phyloP scores from a whole-genome alignment of 1,284 basidiomycete genomes.

The Boletus subluridellus region DNA sequence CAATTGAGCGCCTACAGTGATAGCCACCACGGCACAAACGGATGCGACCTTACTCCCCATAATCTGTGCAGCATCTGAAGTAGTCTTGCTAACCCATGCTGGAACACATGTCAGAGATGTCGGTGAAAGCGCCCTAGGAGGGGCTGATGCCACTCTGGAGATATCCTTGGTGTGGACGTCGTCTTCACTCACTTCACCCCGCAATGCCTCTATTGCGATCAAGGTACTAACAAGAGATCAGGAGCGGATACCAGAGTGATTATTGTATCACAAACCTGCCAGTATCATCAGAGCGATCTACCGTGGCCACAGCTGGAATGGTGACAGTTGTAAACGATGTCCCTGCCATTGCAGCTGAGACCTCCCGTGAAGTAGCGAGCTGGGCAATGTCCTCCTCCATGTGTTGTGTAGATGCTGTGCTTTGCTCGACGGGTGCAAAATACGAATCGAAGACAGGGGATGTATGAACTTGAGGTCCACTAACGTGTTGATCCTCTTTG shows the following conservation, averaged over 20 bases:
- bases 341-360: not conserved
- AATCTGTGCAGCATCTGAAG: not conserved
- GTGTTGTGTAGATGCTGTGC: not conserved
- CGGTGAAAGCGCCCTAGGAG: not conserved
- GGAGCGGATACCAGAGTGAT: no score
- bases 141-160: not conserved
- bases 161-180: not conserved
- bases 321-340: not conserved
- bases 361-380: not conserved
- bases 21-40: not conserved
- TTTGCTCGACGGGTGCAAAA: not conserved
- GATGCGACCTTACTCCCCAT: not conserved
- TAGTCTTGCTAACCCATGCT: not conserved
- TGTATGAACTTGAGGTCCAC: not conserved
- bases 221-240: constrained; percentile 4
- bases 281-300: not conserved
- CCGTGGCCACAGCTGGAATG: not conserved
- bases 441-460: not conserved
- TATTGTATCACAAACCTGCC: constrained; percentile 3
- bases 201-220: not conserved
- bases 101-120: not conserved
- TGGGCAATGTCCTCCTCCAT: not conserved
- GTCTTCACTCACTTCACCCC: not conserved
- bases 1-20: not conserved
- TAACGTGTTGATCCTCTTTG: not conserved